Percentiles rank a stretch among this genome's conserved stretches.
Conservation (phyloP, 768 basidiomycete species). For the Tricholoma saponaceum region DNA sequence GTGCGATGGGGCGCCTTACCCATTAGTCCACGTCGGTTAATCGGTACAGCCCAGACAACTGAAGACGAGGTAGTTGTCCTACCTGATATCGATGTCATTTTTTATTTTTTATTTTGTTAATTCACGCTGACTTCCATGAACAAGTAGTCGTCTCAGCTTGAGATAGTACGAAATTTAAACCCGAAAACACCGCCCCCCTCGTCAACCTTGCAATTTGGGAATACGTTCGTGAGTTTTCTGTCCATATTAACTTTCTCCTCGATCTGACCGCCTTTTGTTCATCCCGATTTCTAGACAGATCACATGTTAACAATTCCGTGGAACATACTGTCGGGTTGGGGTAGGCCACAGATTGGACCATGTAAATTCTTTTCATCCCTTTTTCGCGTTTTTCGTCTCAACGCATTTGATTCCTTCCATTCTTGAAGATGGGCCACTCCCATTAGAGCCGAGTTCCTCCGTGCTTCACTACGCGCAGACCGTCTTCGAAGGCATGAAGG, state of each 20-base stretch:
- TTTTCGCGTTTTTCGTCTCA: slow-evolving; percentile 1
- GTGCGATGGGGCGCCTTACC: slow-evolving; percentile 12
- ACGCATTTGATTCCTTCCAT: neutral
- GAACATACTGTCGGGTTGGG: slow-evolving; percentile 75
- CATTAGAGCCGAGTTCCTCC: slow-evolving; percentile 70
- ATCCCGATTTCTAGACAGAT: slow-evolving; percentile 54
- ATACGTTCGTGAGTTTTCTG: slow-evolving; percentile 69
- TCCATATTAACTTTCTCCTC: neutral
- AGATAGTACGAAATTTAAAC: slow-evolving; percentile 40
- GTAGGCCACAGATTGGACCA: slow-evolving; percentile 73
- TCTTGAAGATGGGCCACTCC: slow-evolving; percentile 61
- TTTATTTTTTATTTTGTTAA: neutral
- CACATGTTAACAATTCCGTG: slow-evolving; percentile 85
- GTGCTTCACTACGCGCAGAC: slow-evolving; percentile 94
- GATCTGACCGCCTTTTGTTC: neutral
- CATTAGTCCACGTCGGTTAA: slow-evolving; percentile 4
- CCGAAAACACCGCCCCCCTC: slow-evolving; percentile 64
- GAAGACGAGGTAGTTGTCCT: slow-evolving; percentile 16
- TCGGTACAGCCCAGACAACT: slow-evolving; percentile 6
- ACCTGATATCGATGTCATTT: slow-evolving; percentile 32
- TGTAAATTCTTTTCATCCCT: slow-evolving; percentile 44
- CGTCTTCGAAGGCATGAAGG: slow-evolving; percentile 93
- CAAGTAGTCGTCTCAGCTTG: slow-evolving; percentile 47
- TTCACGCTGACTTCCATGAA: neutral
- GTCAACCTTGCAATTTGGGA: slow-evolving; percentile 75